A percentile compares a stretch with the other conserved stretches of the same genome.
Conservation (phyloP, 768 basidiomycete genomes). For the Hygrophorus pudorinus region DNA sequence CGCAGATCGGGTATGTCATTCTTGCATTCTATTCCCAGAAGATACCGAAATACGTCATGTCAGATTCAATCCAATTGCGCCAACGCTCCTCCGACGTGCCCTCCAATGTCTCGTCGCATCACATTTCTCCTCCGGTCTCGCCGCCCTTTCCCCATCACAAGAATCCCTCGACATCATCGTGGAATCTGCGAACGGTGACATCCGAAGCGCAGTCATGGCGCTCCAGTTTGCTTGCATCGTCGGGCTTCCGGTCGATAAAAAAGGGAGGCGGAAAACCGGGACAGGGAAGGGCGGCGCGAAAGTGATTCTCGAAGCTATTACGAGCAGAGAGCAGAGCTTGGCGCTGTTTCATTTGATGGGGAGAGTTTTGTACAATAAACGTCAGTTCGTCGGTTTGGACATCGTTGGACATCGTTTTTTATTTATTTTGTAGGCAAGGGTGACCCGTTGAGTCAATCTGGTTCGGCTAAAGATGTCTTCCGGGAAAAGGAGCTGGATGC, state of each 20-base stretch:
- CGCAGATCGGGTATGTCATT: conserved; percentile 60
- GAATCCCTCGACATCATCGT: conserved; percentile 70
- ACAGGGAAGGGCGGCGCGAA: conserved; percentile 17
- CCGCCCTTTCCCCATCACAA: conserved; percentile 34
- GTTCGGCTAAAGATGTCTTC: conserved; percentile 52
- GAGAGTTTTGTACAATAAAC: conserved; percentile 91
- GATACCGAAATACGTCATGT: neutral
- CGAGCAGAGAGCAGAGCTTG: conserved; percentile 76
- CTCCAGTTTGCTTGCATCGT: conserved; percentile 74
- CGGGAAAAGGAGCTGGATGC: conserved; percentile 50
- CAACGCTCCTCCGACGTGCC: conserved; percentile 75
- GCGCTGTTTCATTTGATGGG: conserved; percentile 89
- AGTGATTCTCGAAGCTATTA: conserved; percentile 59
- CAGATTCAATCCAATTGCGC: conserved; percentile 90
- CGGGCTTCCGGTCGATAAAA: conserved; percentile 19
- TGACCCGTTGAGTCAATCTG: conserved; percentile 48
- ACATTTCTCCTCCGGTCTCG: conserved; percentile 31
- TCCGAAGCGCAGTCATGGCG: conserved; percentile 88
- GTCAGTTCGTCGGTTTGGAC: conserved; percentile 32
- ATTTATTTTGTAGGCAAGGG: conserved; percentile 63
- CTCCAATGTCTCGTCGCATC: conserved; percentile 45
- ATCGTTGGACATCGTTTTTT: conserved; percentile 4
- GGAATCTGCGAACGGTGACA: conserved; percentile 79
- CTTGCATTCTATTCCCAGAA: neutral
- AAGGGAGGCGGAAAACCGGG: conserved; percentile 23